Percentiles rank a stretch among this genome's conserved stretches.
These are phyloP conservation scores for Dujonia santamariae DNA, from an alignment of 1,139 yeast species.

Conservation along the genomic window DNA sequence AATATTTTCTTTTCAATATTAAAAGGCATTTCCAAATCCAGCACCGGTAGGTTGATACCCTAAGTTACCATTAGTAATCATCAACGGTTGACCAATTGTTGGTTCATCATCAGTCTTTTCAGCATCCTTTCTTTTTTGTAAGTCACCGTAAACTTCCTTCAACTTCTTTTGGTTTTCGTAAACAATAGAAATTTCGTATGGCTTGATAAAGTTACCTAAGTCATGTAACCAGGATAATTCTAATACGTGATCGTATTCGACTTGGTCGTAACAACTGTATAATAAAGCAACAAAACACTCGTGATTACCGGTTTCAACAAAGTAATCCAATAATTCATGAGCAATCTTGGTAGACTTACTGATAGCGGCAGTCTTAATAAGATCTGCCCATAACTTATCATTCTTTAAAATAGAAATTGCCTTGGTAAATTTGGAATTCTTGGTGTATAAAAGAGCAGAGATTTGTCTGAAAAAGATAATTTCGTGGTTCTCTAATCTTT, in stretches of 20 bases:
- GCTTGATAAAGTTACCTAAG: conserved; percentile 77
- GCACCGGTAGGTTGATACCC: conserved; percentile 67
- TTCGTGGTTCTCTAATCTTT: conserved; percentile 88
- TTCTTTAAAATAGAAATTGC: conserved; percentile 84
- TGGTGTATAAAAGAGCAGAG: conserved; percentile 90
- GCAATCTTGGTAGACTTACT: conserved; percentile 80
- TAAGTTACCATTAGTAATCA: conserved; percentile 63
- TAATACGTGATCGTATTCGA: conserved; percentile 78
- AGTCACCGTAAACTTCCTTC: conserved; percentile 64
- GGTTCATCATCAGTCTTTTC: conserved; percentile 51
- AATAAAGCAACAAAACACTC: conserved; percentile 92
- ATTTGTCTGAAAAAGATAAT: conserved; percentile 91
- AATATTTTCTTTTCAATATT: conserved; percentile 9
- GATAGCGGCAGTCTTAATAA: conserved; percentile 87
- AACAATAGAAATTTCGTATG: conserved; percentile 80
- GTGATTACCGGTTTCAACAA: conserved; percentile 95
- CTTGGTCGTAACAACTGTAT: conserved; percentile 78
- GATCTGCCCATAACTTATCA: conserved; percentile 93
- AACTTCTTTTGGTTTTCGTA: conserved; percentile 74
- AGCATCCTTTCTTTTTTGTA: conserved; percentile 64
- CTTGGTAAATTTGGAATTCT: conserved; percentile 90
- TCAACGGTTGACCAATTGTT: conserved; percentile 49
- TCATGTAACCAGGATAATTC: conserved; percentile 91
- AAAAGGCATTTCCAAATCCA: conserved; percentile 61
- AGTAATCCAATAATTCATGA: conserved; percentile 84